Conservation (phyloP, 73 alveolate species). For the Tetrahymena borealis region DNA sequence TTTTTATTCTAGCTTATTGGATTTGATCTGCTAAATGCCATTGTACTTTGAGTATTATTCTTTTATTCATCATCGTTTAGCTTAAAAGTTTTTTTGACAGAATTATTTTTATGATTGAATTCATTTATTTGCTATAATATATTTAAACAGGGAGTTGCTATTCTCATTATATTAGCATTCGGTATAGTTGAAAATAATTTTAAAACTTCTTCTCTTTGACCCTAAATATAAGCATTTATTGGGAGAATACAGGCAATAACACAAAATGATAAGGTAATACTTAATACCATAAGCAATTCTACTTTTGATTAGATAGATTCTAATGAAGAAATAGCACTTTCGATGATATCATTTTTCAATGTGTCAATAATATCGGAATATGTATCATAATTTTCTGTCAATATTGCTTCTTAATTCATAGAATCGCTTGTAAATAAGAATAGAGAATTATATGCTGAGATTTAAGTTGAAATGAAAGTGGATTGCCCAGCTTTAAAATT, state of each 20-base stretch:
- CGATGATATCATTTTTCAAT: neutral
- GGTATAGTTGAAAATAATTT: neutral
- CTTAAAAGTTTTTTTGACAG: neutral
- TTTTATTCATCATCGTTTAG: neutral
- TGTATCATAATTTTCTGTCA: neutral
- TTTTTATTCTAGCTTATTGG: neutral
- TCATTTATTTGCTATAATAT: neutral
- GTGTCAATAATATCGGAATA: neutral
- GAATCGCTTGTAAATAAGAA: neutral
- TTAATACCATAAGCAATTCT: neutral
- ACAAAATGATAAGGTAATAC: neutral
- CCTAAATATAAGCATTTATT: neutral
- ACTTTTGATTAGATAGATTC: neutral
- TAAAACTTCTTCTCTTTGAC: neutral
- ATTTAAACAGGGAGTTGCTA: neutral
- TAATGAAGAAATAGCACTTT: neutral
- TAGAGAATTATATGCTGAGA: neutral
- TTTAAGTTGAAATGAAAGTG: neutral
- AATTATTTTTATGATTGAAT: neutral
- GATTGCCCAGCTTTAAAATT: neutral
- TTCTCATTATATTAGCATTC: neutral
- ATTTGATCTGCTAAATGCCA: too few species aligned
- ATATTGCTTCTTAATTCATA: neutral
- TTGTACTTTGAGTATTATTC: too few species aligned
- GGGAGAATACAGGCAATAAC: neutral